Base-by-base conservation (phyloP, 345 rosid genomes). In the Stellera chamaejasme region DNA sequence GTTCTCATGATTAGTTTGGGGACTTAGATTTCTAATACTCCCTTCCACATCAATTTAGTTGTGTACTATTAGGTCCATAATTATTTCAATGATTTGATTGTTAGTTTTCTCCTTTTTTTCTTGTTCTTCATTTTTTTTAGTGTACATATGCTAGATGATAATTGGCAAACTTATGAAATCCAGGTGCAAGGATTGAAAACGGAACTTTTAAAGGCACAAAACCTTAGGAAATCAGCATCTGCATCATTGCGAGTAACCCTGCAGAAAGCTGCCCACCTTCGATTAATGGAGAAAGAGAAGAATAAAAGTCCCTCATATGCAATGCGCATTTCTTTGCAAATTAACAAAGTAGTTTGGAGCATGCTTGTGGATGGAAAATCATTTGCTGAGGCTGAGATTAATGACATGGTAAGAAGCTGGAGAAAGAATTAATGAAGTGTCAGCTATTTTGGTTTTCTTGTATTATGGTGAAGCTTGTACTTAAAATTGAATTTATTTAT, bases 311-410 rank as follows among this genome's bases (percentile, higher is more conserved):
- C 99, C 51, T 93, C 99, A 16, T 89, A 75, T 79, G 99, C 99
- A 49, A 93, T 93, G 99, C 94, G 92, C 46, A 84, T 93, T 63
- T 87, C 97, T 44, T 72, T 93, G 75, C 85, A 87, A 78, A 93
- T 89, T 50, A 74, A 75, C 50, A 87, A 87, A 70, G 91, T 93
- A 46, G 97, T 89, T 52, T 93, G 99, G 99, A 81, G 80, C 73
- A 93, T 93, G 99, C 94, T 93, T 65, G 70, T 87, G 57, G 99
- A 93, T 74, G 96, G 96, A 50, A 93, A 93, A 87, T 68, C 97
- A 59, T 89, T 93, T 82, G 99, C 99, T 15, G 99, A 93, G 75
- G 94, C 97, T 51, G 97, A 93, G 85, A 93, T 93, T 72, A 93
- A 83, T 80, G 97, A 93, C 78, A 76, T 93, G 97, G 99, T 93